Evolutionary conservation across 164 flowering plant genomes (phyloP).

Genomic region (Macadamia tetraphylla): DNA sequence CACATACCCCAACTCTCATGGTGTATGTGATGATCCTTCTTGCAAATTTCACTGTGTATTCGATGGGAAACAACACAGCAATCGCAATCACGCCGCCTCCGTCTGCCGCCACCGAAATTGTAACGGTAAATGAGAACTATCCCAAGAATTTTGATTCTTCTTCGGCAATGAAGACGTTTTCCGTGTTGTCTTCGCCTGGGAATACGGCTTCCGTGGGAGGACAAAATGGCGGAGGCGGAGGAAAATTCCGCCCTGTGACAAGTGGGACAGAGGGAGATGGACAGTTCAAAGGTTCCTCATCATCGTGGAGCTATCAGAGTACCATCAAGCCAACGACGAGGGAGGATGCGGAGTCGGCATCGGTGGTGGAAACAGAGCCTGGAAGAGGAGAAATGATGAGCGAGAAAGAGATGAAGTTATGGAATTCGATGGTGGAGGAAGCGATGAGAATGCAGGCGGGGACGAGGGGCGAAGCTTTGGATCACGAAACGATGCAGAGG

Average conservation of each 20-base stretch:
- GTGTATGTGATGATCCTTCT: slow-evolving; percentile 85
- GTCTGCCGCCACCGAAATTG: slow-evolving; percentile 16
- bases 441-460: slow-evolving; percentile 42
- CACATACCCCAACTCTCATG: slow-evolving; percentile 86
- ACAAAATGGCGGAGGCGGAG: slow-evolving; percentile 55
- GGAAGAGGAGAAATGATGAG: not conserved
- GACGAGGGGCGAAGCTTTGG: slow-evolving; percentile 39
- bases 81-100: slow-evolving; percentile 39
- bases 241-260: slow-evolving; percentile 37
- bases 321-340: slow-evolving; percentile 17
- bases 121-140: slow-evolving; percentile 19
- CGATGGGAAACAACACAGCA: slow-evolving; percentile 53
- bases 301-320: slow-evolving; percentile 17
- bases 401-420: slow-evolving; percentile 45
- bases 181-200: slow-evolving; percentile 36
- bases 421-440: slow-evolving; percentile 67
- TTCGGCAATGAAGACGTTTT: slow-evolving; percentile 32
- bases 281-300: slow-evolving; percentile 23
- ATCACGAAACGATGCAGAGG: slow-evolving; percentile 43
- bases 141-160: slow-evolving; percentile 40
- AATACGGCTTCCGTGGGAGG: slow-evolving; percentile 57
- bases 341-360: slow-evolving; percentile 28
- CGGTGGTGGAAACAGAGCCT: slow-evolving; percentile 11
- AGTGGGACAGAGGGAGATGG: slow-evolving; percentile 75
- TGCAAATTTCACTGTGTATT: slow-evolving; percentile 83